A percentile compares a stretch with the other conserved stretches of the same genome.
These are phyloP conservation scores for Lipomyces yamanashiensis DNA, from an alignment of 805 yeast species.

Conservation along the genomic window DNA sequence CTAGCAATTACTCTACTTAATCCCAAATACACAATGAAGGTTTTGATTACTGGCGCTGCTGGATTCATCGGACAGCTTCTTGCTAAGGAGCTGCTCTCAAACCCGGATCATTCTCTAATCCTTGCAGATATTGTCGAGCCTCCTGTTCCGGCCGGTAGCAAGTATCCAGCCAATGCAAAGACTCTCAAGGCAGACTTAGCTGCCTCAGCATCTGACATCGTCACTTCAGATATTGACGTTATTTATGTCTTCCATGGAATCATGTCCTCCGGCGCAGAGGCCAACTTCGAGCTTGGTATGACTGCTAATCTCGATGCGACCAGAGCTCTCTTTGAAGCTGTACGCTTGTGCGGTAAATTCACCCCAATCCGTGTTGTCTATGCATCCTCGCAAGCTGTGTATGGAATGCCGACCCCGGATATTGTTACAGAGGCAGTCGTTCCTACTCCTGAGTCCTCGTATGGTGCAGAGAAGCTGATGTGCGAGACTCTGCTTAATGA, in stretches of 20 bases:
- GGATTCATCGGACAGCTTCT: constrained; percentile 40
- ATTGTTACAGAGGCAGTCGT: constrained; percentile 36
- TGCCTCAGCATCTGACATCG: constrained; percentile 19
- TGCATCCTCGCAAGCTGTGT: constrained; percentile 39
- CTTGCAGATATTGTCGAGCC: constrained; percentile 39
- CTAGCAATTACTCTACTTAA: not conserved
- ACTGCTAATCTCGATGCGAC: constrained; percentile 39
- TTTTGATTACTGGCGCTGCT: constrained; percentile 40
- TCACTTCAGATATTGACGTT: constrained; percentile 26
- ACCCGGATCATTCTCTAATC: constrained; percentile 21
- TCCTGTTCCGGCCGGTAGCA: constrained; percentile 24
- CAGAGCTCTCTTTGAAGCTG: constrained; percentile 35
- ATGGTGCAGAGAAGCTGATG: constrained; percentile 40
- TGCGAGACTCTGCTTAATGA: constrained; percentile 39
- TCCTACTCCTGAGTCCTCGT: constrained; percentile 40
- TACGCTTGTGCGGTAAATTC: constrained; percentile 21
- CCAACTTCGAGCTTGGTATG: constrained; percentile 40
- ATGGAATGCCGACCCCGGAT: constrained; percentile 38
- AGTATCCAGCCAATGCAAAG: constrained; percentile 14
- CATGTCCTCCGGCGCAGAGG: constrained; percentile 41
- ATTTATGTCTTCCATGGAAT: constrained; percentile 40
- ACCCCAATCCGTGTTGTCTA: constrained; percentile 36
- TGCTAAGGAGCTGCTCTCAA: constrained; percentile 34
- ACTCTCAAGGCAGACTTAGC: constrained; percentile 35
- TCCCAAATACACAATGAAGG: constrained; percentile 21